Percentiles rank a stretch among this genome's conserved stretches.
These are phyloP conservation scores for Rhizopogon vinicolor DNA, from an alignment of 768 basidiomycete species.

Conservation along the genomic window DNA sequence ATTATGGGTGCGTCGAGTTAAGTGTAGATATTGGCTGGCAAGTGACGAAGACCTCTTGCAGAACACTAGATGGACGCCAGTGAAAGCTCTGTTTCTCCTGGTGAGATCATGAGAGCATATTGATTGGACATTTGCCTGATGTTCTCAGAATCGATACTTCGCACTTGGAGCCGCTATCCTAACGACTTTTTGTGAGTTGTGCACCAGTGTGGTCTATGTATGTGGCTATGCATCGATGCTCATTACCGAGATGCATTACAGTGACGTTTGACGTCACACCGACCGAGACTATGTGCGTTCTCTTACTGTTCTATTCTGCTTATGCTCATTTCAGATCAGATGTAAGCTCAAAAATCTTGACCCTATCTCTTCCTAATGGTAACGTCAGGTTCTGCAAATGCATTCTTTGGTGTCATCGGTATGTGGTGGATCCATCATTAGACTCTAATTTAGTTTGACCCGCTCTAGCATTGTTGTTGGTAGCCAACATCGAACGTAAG, in stretches of 20 bases:
- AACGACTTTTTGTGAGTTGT: conserved; percentile 1
- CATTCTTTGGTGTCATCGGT: neutral
- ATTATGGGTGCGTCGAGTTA: neutral
- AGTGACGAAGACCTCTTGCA: neutral
- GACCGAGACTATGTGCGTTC: neutral
- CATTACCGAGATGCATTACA: neutral
- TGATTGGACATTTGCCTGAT: neutral
- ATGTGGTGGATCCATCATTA: neutral
- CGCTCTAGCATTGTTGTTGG: neutral
- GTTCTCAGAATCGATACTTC: conserved; percentile 3
- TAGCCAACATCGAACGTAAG: conserved; percentile 1
- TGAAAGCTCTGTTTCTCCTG: conserved; percentile 1
- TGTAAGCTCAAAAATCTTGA: neutral
- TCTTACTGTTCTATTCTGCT: neutral
- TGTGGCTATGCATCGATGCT: neutral
- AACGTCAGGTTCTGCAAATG: neutral
- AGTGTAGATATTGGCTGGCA: too few species aligned
- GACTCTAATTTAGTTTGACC: neutral
- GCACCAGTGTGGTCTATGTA: neutral
- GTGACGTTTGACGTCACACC: neutral
- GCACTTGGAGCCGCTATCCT: neutral
- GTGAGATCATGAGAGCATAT: neutral
- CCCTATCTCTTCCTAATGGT: neutral
- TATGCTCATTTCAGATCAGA: neutral
- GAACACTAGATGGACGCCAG: neutral